Evolutionary conservation across 2,329 filamentous ascomycete genomes (phyloP).

Genomic region (Rhynchosporium graminicola): DNA sequence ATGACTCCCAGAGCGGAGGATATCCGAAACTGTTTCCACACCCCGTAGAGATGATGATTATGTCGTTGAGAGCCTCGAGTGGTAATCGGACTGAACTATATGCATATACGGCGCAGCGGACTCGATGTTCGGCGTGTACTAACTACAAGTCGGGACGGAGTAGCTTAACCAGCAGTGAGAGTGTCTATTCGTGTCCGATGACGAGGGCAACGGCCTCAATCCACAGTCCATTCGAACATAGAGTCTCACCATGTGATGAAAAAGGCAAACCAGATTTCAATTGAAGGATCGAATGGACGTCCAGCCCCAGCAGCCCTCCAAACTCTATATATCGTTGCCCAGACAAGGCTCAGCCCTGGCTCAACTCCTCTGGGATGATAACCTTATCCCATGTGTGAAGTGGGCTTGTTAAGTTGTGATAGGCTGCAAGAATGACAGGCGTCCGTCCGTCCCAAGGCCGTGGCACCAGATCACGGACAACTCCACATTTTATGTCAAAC

Average conservation of each 20-base stretch:
- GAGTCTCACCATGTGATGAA: neutral
- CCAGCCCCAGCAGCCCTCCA: neutral
- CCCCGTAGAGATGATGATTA: no score
- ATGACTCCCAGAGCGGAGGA: no score
- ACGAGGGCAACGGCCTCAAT: slow-evolving; percentile 5
- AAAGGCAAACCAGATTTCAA: neutral
- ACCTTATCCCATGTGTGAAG: slow-evolving; percentile 3
- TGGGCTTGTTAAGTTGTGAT: neutral
- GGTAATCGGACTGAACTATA: neutral
- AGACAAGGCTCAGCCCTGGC: neutral
- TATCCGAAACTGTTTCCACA: no score
- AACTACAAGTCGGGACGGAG: neutral
- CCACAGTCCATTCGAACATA: neutral
- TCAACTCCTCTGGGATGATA: slow-evolving; percentile 4
- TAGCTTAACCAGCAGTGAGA: slow-evolving; percentile 4
- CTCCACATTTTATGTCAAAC: neutral
- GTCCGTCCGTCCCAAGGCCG: neutral
- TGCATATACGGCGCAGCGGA: neutral
- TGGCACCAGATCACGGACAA: neutral
- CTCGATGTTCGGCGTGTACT: neutral
- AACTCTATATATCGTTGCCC: slow-evolving; percentile 3
- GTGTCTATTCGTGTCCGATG: slow-evolving; percentile 6
- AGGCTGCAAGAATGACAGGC: slow-evolving; percentile 1
- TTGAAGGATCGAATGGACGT: neutral
- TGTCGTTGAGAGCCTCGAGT: neutral